Percentiles rank a stretch among this genome's conserved stretches.
These are phyloP conservation scores for Psilocybe sp. DNA, from an alignment of 768 basidiomycete species.

Conservation along the genomic window DNA sequence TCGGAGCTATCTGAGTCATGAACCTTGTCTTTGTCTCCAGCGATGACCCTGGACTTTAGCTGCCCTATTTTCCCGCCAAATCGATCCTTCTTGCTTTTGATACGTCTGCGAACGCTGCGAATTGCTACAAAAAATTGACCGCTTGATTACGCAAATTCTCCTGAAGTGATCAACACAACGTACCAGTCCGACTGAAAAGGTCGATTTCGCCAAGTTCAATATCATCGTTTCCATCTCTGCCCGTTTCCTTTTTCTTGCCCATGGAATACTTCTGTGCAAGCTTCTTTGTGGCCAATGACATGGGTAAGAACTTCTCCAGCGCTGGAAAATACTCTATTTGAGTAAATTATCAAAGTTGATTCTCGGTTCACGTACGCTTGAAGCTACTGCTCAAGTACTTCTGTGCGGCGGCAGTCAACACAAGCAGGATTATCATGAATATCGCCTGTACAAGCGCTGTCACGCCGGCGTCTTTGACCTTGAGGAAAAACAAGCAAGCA, in stretches of 20 bases:
- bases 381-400: constrained; percentile 35
- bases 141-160: background rate
- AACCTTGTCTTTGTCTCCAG: background rate
- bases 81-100: constrained; percentile 23
- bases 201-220: constrained; percentile 28
- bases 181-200: constrained; percentile 34
- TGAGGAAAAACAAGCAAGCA: constrained; percentile 67
- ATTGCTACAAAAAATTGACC: constrained; percentile 21
- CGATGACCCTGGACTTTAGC: constrained; percentile 26
- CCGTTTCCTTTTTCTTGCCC: constrained; percentile 19
- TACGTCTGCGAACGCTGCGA: constrained; percentile 32
- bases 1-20: constrained; percentile 5
- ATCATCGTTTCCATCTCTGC: constrained; percentile 6
- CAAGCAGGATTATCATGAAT: constrained; percentile 59
- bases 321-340: constrained; percentile 28
- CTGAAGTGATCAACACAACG: constrained; percentile 5
- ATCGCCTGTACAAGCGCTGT: constrained; percentile 40
- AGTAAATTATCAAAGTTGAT: background rate
- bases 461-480: constrained; percentile 31
- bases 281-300: constrained; percentile 61
- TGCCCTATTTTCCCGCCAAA: constrained; percentile 28
- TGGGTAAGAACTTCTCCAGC: constrained; percentile 52
- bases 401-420: constrained; percentile 46
- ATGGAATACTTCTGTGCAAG: constrained; percentile 41
- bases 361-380: constrained; percentile 34